Base-by-base conservation (phyloP, 140 eudicot species). In the Bidens hawaiensis region DNA sequence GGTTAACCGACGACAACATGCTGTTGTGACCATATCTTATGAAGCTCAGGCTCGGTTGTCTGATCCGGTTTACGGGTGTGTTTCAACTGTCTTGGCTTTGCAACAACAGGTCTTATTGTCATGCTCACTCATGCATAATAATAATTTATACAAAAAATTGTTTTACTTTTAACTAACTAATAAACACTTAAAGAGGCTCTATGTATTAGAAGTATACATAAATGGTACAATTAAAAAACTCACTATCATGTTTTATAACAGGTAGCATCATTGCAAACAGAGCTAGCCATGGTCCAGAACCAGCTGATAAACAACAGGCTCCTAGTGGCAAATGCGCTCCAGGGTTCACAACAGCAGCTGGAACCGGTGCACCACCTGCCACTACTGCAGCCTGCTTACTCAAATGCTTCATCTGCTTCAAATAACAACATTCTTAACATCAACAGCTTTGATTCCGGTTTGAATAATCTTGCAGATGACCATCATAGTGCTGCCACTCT, bases 21-120 rank as follows among this genome's bases (percentile, higher is more conserved):
- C 96, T 0, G 85, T 85, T 13, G 91, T 88, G 53, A 88, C 96
- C 1, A 80, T 88, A 6, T 82, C 84, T 21, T 88, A 88, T 31
- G 95, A 88, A 56, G 96, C 96, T 5, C 96, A 88, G 52, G 95
- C 96, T 7, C 72, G 96, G 69, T 76, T 88, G 68, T 88, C 96
- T 0, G 95, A 88, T 68, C 96, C 96, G 0, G 96, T 85, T 56
- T 85, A 88, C 41, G 96, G 96, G 38, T 88, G 96, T 28, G 91
- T 88, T 22, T 85, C 96, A 15, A 88, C 96, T 34, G 85, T 88
- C 24, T 67, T 88, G 17, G 96, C 95, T 54, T 65, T 88, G 77
- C 96, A 88, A 52, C 96, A 88, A 69, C 96, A 85, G 96, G 96
- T 88, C 62, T 51, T 24, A 26, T 53, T 19, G 11, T 53, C 60